Evolutionary conservation across 2,329 filamentous ascomycete genomes (phyloP).

Genomic region (Chaetomiaceae sp.): DNA sequence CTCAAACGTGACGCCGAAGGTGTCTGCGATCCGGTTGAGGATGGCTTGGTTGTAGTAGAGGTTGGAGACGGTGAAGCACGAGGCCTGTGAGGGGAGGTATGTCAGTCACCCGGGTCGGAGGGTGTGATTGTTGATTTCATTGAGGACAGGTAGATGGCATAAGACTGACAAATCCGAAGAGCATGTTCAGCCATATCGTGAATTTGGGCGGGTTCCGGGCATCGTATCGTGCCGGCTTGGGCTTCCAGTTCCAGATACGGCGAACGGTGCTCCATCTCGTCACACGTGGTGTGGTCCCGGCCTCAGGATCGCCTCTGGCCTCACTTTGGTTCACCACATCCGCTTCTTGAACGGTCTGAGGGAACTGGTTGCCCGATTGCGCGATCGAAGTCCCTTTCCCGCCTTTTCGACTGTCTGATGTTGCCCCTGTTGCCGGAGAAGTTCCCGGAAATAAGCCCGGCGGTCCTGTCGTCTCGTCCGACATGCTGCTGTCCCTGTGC

Average conservation of each 20-base stretch:
- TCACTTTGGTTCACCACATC: background rate
- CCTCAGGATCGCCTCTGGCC: background rate
- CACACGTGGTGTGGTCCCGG: background rate
- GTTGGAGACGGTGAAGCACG: slow-evolving; percentile 68
- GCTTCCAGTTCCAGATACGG: slow-evolving; percentile 44
- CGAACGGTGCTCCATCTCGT: background rate
- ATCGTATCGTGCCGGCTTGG: slow-evolving; percentile 62
- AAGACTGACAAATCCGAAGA: slow-evolving; percentile 56
- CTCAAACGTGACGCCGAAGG: slow-evolving; percentile 66
- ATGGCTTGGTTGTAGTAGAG: slow-evolving; percentile 79
- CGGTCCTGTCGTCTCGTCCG: too few species aligned
- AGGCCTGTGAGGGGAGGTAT: slow-evolving; percentile 32
- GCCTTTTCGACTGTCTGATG: too few species aligned
- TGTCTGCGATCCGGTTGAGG: slow-evolving; percentile 64
- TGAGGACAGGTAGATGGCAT: too few species aligned
- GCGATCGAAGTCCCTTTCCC: too few species aligned
- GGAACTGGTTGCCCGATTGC: too few species aligned
- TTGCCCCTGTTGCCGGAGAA: too few species aligned
- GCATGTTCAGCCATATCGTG: slow-evolving; percentile 59
- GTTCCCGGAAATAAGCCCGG: too few species aligned
- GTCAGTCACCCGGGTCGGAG: too few species aligned
- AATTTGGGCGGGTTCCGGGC: slow-evolving; percentile 60
- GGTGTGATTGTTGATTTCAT: too few species aligned
- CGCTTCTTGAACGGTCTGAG: too few species aligned
- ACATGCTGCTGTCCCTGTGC: too few species aligned